These are phyloP conservation scores for Magnolia changhungtana DNA, from an alignment of 164 flowering plant species.

Conservation along the genomic window DNA sequence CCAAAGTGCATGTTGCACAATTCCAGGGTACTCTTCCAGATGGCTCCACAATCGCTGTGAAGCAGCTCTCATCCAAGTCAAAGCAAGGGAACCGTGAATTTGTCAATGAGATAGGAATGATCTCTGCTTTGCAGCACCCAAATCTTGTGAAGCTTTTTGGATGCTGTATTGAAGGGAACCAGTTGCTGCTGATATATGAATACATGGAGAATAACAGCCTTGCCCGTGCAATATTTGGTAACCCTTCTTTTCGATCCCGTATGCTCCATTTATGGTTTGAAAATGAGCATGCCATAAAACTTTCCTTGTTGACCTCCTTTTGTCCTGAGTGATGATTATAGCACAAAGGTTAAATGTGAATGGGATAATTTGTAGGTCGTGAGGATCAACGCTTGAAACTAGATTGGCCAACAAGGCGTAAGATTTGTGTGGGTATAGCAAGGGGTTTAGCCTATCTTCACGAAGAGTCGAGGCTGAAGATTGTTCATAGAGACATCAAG, in stretches of 20 bases:
- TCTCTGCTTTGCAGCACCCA: slow-evolving; percentile 59
- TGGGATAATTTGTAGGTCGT: slow-evolving; percentile 19
- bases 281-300: not conserved
- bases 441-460: slow-evolving; percentile 51
- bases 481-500: slow-evolving; percentile 21
- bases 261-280: not conserved
- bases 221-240: slow-evolving; percentile 56
- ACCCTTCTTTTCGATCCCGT: not conserved
- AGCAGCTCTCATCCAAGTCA: slow-evolving; percentile 61
- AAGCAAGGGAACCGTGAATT: slow-evolving; percentile 72
- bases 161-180: slow-evolving; percentile 56
- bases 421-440: slow-evolving; percentile 48
- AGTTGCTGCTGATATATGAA: slow-evolving; percentile 51
- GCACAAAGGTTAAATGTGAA: not conserved
- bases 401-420: slow-evolving; percentile 41
- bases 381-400: slow-evolving; percentile 22
- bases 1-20: not conserved
- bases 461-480: slow-evolving; percentile 42
- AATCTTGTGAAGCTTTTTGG: slow-evolving; percentile 61
- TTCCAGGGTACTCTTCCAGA: slow-evolving; percentile 31
- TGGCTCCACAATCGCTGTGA: slow-evolving; percentile 59
- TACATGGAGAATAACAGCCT: slow-evolving; percentile 63
- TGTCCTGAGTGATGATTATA: not conserved
- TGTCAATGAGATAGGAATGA: slow-evolving; percentile 61
- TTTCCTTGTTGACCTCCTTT: not conserved